Percentiles rank a stretch among this genome's conserved stretches.
phyloP scores from a whole-genome alignment of 2,329 filamentous ascomycete genomes.

The Hypoxylon sp. region DNA sequence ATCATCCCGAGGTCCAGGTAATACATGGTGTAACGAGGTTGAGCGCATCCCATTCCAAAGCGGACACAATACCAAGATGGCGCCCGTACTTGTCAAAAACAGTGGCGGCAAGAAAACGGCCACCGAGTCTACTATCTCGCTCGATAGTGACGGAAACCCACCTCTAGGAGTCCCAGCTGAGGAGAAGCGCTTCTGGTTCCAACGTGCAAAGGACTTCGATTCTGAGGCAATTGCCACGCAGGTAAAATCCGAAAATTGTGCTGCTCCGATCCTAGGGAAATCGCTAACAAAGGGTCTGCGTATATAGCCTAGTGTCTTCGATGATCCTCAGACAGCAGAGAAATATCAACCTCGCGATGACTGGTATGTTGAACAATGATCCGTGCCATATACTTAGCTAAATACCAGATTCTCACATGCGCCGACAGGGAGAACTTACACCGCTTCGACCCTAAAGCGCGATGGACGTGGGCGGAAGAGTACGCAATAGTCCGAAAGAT shows the following conservation, averaged over 20 bases:
- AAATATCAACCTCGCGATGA: slow-evolving; percentile 53
- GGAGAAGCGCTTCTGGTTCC: slow-evolving; percentile 54
- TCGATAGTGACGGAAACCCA: slow-evolving; percentile 42
- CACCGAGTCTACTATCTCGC: slow-evolving; percentile 41
- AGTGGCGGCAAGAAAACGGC: slow-evolving; percentile 35
- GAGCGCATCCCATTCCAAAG: background rate
- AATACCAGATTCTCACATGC: slow-evolving; percentile 12
- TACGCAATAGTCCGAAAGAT: slow-evolving; percentile 52
- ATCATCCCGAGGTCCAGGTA: slow-evolving; percentile 2
- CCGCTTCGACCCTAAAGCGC: slow-evolving; percentile 53
- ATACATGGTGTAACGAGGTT: background rate
- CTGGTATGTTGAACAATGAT: slow-evolving; percentile 32
- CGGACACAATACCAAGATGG: slow-evolving; percentile 36
- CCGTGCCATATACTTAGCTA: too few species aligned
- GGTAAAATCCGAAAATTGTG: slow-evolving; percentile 22
- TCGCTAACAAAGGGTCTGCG: slow-evolving; percentile 29
- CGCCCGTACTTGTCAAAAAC: slow-evolving; percentile 43
- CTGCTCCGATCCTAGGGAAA: background rate
- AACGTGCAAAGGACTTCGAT: slow-evolving; percentile 47
- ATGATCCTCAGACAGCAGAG: slow-evolving; percentile 59
- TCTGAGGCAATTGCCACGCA: slow-evolving; percentile 46
- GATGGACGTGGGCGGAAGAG: slow-evolving; percentile 56
- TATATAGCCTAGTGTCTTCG: slow-evolving; percentile 59
- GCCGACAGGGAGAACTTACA: slow-evolving; percentile 51
- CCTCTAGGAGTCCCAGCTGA: slow-evolving; percentile 49